A percentile compares a stretch with the other conserved stretches of the same genome.
phyloP scores from a whole-genome alignment of 257 asterid species.

The Perilla frutescens region DNA sequence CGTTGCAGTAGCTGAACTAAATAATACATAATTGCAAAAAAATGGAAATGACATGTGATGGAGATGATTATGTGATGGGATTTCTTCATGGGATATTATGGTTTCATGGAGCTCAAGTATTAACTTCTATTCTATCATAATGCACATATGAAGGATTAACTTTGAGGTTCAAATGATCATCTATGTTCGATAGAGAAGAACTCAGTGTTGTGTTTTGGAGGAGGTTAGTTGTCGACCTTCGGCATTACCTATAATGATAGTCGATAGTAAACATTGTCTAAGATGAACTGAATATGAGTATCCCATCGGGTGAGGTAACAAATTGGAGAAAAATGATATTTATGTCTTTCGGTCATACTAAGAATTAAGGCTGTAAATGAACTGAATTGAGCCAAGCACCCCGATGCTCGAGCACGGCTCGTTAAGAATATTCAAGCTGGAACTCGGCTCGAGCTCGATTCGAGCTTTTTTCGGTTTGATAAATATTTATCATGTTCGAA shows the following conservation, averaged over 20 bases:
- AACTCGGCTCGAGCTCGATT: too few relatives aligned
- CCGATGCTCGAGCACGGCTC: too few relatives aligned
- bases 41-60: neutral
- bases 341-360: constrained; percentile 2
- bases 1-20: constrained; percentile 8
- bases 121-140: too few relatives aligned
- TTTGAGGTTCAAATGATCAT: neutral
- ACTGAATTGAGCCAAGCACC: too few relatives aligned
- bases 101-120: neutral
- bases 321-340: neutral
- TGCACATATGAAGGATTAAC: neutral
- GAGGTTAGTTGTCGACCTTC: neutral
- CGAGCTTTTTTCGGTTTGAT: too few relatives aligned
- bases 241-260: neutral
- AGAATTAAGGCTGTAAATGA: neutral
- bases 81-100: neutral
- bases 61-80: neutral
- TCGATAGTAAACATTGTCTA: neutral
- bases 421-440: too few relatives aligned
- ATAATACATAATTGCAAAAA: neutral
- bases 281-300: constrained; percentile 1
- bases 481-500: too few relatives aligned
- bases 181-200: neutral
- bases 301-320: neutral
- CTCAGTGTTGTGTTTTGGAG: too few relatives aligned